Percentiles rank a stretch among this genome's conserved stretches.
Conservation (phyloP, 257 asterid genomes). For the Ajuga chamaepitys region DNA sequence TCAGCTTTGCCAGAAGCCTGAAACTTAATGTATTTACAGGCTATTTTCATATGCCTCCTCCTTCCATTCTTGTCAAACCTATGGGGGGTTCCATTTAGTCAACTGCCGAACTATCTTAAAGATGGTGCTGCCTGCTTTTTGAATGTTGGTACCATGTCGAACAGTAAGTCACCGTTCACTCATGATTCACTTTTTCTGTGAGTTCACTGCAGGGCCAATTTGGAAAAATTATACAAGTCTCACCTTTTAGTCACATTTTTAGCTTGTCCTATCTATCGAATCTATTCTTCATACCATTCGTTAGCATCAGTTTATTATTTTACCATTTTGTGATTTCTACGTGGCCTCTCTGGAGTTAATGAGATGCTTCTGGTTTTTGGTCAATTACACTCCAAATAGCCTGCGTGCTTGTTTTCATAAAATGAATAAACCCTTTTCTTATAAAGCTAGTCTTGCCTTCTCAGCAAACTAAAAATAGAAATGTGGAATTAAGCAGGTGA, state of each 20-base stretch:
- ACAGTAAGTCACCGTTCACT: constrained; percentile 39
- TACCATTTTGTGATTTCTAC: background rate
- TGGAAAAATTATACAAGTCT: background rate
- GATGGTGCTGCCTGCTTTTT: constrained; percentile 97
- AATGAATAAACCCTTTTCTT: background rate
- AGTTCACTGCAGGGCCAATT: background rate
- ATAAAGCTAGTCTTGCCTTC: background rate
- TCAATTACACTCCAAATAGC: background rate
- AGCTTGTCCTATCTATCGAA: background rate
- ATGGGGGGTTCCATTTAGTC: constrained; percentile 88
- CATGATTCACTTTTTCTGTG: background rate
- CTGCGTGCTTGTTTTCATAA: background rate
- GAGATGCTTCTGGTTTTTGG: background rate
- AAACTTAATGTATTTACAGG: constrained; percentile 41
- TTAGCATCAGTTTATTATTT: background rate
- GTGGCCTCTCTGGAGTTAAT: background rate
- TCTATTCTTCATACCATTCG: background rate
- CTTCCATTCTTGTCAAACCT: constrained; percentile 87
- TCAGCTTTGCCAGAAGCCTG: constrained; percentile 23
- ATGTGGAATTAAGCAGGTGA: no score
- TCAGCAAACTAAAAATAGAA: background rate
- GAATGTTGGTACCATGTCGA: constrained; percentile 65
- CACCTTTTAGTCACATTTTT: background rate
- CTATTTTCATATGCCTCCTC: constrained; percentile 81
- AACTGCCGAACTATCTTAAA: constrained; percentile 69